phyloP scores from a whole-genome alignment of 768 basidiomycete genomes.

The Flagelloscypha sp. region DNA sequence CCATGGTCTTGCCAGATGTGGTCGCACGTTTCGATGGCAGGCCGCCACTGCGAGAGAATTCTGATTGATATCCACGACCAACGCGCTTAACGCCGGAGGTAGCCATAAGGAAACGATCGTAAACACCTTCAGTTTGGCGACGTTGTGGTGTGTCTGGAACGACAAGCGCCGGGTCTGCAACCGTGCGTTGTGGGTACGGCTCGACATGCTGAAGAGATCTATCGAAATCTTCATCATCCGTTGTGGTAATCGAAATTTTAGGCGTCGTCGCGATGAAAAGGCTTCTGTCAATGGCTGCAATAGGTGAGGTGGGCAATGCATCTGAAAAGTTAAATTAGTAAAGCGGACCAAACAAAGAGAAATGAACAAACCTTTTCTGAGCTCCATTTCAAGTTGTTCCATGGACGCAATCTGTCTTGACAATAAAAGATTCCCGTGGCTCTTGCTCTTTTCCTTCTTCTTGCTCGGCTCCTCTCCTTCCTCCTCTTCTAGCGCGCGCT shows the following conservation, averaged over 20 bases:
- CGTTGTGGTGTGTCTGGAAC: constrained; percentile 48
- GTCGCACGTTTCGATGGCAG: constrained; percentile 13
- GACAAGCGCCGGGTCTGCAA: constrained; percentile 23
- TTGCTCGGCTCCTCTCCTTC: too few relatives aligned
- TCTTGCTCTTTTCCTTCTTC: constrained; percentile 56
- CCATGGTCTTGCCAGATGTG: constrained; percentile 29
- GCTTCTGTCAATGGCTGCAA: constrained; percentile 59
- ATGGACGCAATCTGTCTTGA: constrained; percentile 61
- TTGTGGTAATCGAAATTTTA: constrained; percentile 21
- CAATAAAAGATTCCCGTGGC: constrained; percentile 56
- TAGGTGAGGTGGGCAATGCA: constrained; percentile 35
- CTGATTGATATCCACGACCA: constrained; percentile 76
- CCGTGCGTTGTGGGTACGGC: constrained; percentile 48
- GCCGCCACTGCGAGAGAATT: constrained; percentile 37
- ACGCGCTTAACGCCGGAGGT: constrained; percentile 73
- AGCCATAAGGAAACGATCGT: constrained; percentile 78
- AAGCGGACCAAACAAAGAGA: neutral
- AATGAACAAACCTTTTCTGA: constrained; percentile 56
- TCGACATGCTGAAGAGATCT: constrained; percentile 54
- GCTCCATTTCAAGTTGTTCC: constrained; percentile 54
- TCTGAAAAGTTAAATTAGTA: constrained; percentile 1
- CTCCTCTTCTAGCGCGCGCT: constrained; percentile 24
- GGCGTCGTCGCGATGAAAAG: constrained; percentile 55
- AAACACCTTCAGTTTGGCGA: constrained; percentile 62
- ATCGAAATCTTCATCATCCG: constrained; percentile 18